These are phyloP conservation scores for Kwoniella heveanensis DNA, from an alignment of 768 basidiomycete species.

Conservation along the genomic window DNA sequence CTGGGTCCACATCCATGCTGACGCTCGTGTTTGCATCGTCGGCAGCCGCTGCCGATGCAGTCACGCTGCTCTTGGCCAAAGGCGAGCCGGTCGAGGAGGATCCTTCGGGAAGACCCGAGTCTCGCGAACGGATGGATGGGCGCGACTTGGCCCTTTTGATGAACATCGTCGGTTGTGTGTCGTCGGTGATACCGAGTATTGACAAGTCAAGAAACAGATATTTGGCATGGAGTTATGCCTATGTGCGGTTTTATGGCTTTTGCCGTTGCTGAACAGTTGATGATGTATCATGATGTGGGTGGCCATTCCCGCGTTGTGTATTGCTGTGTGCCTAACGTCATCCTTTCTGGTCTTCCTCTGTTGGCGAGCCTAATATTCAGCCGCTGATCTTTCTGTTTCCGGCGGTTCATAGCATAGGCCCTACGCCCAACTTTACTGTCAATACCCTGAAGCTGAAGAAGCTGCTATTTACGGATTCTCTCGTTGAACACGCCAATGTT, in stretches of 20 bases:
- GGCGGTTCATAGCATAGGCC: not conserved
- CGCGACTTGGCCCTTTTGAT: slow-evolving; percentile 51
- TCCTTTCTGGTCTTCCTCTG: not conserved
- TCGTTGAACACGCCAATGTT: not conserved
- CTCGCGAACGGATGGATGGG: slow-evolving; percentile 43
- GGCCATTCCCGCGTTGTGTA: not conserved
- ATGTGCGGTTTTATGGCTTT: too few species aligned
- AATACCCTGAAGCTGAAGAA: too few species aligned
- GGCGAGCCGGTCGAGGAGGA: slow-evolving; percentile 28
- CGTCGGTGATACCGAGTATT: too few species aligned
- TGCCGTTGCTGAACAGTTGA: too few species aligned
- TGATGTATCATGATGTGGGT: too few species aligned
- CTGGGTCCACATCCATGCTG: slow-evolving; percentile 32
- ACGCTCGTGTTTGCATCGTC: slow-evolving; percentile 18
- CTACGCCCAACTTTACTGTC: not conserved
- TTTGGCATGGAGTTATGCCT: too few species aligned
- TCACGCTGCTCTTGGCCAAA: slow-evolving; percentile 33
- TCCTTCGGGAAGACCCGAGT: slow-evolving; percentile 30
- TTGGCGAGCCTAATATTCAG: not conserved
- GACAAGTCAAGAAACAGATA: too few species aligned
- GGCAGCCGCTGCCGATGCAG: slow-evolving; percentile 12
- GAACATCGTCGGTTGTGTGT: slow-evolving; percentile 35
- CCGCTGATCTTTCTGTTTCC: not conserved
- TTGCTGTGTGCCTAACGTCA: not conserved
- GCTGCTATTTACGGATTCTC: too few species aligned